phyloP scores from a whole-genome alignment of 176 grass and related monocot genomes.

The Hyparrhenia diplandra region DNA sequence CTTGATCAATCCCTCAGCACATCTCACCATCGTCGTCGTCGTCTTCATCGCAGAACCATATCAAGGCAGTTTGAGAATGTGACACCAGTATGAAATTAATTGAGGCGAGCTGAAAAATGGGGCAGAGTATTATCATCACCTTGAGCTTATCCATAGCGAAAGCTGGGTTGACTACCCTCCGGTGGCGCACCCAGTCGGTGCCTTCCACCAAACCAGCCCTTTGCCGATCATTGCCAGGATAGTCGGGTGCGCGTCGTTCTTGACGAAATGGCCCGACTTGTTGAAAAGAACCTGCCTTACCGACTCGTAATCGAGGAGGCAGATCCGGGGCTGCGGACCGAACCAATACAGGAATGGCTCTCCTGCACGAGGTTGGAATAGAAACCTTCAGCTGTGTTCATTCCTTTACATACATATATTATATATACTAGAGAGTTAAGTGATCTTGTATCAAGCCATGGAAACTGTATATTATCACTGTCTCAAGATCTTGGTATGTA shows the following conservation, averaged over 20 bases:
- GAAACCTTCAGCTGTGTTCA: background rate
- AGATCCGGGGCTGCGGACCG: conserved; percentile 24
- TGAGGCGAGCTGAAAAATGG: background rate
- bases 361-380: conserved; percentile 16
- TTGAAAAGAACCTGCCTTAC: conserved; percentile 44
- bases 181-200: conserved; percentile 45
- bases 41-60: conserved; percentile 15
- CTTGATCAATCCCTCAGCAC: conserved; percentile 27
- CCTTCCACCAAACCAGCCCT: conserved; percentile 47
- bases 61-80: background rate
- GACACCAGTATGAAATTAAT: background rate
- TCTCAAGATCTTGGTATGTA: background rate
- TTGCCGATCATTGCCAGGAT: conserved; percentile 40
- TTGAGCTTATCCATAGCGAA: conserved; percentile 65
- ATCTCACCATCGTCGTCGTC: conserved; percentile 34
- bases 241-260: conserved; percentile 25
- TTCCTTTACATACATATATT: background rate
- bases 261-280: conserved; percentile 35
- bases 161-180: conserved; percentile 38
- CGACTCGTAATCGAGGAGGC: conserved; percentile 33
- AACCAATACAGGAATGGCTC: conserved; percentile 46
- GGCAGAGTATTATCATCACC: conserved; percentile 2
- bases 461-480: background rate
- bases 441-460: background rate
- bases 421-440: background rate